Base-by-base conservation (phyloP, 371 early-diverging fungal species). In the Mortierella sp. region DNA sequence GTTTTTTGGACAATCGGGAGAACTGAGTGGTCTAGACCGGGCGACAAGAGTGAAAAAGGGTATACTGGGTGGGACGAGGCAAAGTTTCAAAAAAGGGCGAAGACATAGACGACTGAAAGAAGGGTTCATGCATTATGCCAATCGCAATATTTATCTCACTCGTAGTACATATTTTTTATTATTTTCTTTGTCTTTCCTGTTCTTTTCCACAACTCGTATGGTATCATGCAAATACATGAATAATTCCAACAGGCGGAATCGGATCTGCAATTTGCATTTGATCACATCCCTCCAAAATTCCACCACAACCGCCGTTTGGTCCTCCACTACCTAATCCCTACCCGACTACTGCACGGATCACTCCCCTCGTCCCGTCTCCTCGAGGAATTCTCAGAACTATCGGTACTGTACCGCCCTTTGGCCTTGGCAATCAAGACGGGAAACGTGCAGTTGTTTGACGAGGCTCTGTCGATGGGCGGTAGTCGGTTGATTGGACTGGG, bases 261-360 rank as follows among this genome's bases (percentile, higher is more conserved):
- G 72, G 93, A 96, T 68, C 84, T 97, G 47, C 79, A 90, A 76
- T 91, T 93, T 60, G 96, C 96, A 0, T 90, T 97, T 57, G 81
- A 90, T 75, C 93, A 92, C 72, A 96, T 96, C 76, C 91, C 92
- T 11, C 85, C 81, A 2, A 81, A 77, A 28, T 87, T 82, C 42
- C 80, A 79, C 44, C 88, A 86, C 54, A 94, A 95, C 89, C 34
- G 63, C 82, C 95, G 94, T 47, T 84, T 95, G 9, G 96, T 97
- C 60, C 89, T 97, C 58, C 91, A 92, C 72, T 95, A 92, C 52
- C 82, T 97, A 38, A 90, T 97, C 14, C 98, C 97, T 3, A 88
- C 92, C 47, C 93, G 91, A 71, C 81, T 96, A 47, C 87, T 95
- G 80, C 88, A 91, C 13, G 96, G 95, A 24, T 89, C 88, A 24